Base-by-base conservation (phyloP, 2,329 filamentous ascomycete species). In the Scedosporium apiospermum region DNA sequence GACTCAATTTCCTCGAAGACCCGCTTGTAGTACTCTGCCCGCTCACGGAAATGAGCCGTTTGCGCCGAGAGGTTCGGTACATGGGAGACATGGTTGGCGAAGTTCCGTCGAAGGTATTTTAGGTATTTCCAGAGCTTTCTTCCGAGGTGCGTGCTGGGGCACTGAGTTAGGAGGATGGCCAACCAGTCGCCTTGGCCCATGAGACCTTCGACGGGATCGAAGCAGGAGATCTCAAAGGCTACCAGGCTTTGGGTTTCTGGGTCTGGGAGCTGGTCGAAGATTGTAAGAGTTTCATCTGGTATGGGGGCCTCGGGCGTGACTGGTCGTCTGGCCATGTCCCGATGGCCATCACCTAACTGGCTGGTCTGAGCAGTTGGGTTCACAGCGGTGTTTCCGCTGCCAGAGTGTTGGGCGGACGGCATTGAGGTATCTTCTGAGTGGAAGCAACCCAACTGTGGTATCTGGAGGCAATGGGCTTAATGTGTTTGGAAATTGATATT, bases 91-190 rank as follows among this genome's bases (percentile, higher is more conserved):
- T 38, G 1, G n/a, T 42, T 27, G 57, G 61, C 41, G 42, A 64
- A 42, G 9, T 64, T 63, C 12, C 63, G 59, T 14, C 41, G 57
- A 5, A 65, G 53, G n/a, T 64, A 64, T 23, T 42, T 58, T 6
- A 64, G 63, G 42, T 63, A 63, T 6, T 64, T 46, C 62, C 62
- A 66, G 23, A 64, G 41, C 12, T 62, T 63, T 16, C 14, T 34
- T n/a, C 46, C 59, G 6, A 21, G 26, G 2, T 34, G 14, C 4
- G 59, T 61, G 5, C 16, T 26, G 6, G 46, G 59, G 10, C 27
- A 61, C 5, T 34, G 12, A 4, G 26, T 16, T 6, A 23, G 26
- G 59, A 61, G 14, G 12, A 27, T 3, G 14, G 27, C 16, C 16
- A 55, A 5, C 59, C 59, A 61, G 9, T 61, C 59, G 26, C 59